Evolutionary conservation across 2,329 filamentous ascomycete species (phyloP).

Genomic region (Botrytis byssoidea): DNA sequence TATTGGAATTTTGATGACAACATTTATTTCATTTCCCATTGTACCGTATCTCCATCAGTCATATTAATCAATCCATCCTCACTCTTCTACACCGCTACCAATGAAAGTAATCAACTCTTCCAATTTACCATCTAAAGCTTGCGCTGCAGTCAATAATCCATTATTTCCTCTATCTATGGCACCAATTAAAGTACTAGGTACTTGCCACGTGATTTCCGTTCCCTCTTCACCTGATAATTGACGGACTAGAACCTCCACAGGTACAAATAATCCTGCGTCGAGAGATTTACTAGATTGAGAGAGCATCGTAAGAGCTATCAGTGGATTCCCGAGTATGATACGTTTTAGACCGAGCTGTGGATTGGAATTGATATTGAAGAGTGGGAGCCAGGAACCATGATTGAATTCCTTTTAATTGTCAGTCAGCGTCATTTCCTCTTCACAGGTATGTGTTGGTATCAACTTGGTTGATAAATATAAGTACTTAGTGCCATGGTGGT

Average conservation of each 20-base stretch:
- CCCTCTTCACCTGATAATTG: conserved; percentile 24
- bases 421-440: neutral
- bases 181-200: conserved; percentile 29
- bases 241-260: conserved; percentile 30
- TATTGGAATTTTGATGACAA: neutral
- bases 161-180: conserved; percentile 19
- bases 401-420: conserved; percentile 26
- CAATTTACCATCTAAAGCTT: conserved; percentile 27
- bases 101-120: conserved; percentile 22
- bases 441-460: too few relatives aligned
- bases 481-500: too few relatives aligned
- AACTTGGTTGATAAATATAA: too few relatives aligned
- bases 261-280: conserved; percentile 28
- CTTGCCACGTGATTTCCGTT: conserved; percentile 28
- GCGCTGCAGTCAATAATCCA: conserved; percentile 23
- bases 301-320: conserved; percentile 33
- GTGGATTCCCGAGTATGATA: conserved; percentile 32
- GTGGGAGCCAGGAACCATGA: conserved; percentile 29
- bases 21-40: too few relatives aligned
- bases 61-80: neutral
- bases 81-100: neutral
- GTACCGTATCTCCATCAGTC: neutral
- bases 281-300: conserved; percentile 23
- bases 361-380: conserved; percentile 25
- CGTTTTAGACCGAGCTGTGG: conserved; percentile 23